Evolutionary conservation across 2,329 filamentous ascomycete species (phyloP), one percentile per base, ranked within the genome.

Genomic region (Boeremia exigua): DNA sequence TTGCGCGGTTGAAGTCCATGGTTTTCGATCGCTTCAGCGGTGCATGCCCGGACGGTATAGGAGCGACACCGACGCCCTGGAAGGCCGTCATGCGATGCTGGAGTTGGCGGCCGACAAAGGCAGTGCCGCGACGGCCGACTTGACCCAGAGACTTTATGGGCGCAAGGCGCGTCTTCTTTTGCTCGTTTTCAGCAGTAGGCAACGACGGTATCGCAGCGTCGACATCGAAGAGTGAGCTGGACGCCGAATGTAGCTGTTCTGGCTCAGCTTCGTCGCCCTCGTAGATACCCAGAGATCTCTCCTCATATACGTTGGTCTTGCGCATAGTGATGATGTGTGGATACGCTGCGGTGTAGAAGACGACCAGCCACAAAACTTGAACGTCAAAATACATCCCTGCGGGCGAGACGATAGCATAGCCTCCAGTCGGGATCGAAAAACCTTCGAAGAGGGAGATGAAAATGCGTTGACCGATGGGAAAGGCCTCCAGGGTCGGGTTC

Each of bases 251-350:
- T 8, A 66, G 61, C 28, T 66, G 63, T 39, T 65, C 62, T 38
- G 49, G 54, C 39, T 65, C 62, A 28, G 59, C 50, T 47, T 65
- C 58, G 19, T 63, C 62, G 30, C 62, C 60, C 38, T 62, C 60
- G 29, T 63, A 65, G 23, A 65, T 65, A 0, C 62, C 62, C 12
- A 65, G 34, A 15, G 62, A 61, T 0, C 62, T 53, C 43, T 65
- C 62, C 34, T 65, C 62, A 37, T 65, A 65, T 12, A 65, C 62
- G 42, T 65, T 65, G 12, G 60, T 65, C 34, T 60, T 58, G 39
- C 62, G 62, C 62, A 65, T 65, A 15, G 62, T 63, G 33, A 65
- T 65, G 48, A 65, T 65, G 29, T 65, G 62, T 17, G 62, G 62
- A 44, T 63, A 65, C 19, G 60, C 62, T 12, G 62, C 60, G 14